Percentiles rank a stretch among this genome's conserved stretches.
Conservation (phyloP, 164 flowering plant genomes). For the Nymphaea thermarum region DNA sequence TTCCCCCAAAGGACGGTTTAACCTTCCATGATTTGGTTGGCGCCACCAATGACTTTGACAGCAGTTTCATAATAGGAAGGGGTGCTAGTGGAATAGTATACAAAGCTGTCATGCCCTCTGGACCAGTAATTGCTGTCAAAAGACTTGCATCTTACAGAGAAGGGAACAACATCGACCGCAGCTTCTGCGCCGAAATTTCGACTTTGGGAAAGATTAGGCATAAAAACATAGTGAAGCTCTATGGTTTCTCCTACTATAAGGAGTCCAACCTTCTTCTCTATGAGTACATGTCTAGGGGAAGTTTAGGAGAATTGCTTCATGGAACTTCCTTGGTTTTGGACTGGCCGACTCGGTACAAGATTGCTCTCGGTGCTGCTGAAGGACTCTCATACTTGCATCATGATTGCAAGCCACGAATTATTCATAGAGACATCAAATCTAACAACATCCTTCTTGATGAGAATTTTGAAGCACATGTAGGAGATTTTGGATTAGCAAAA, state of each 20-base stretch:
- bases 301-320: constrained; percentile 85
- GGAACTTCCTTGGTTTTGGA: constrained; percentile 43
- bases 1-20: constrained; percentile 78
- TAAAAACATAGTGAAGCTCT: constrained; percentile 84
- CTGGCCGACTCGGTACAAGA: constrained; percentile 65
- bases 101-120: constrained; percentile 65
- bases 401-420: constrained; percentile 85
- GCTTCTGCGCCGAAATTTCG: constrained; percentile 77
- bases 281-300: constrained; percentile 81
- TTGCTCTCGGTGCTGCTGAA: constrained; percentile 92
- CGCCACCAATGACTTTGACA: constrained; percentile 70
- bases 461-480: constrained; percentile 92
- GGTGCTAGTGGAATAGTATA: constrained; percentile 98
- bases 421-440: constrained; percentile 97
- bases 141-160: constrained; percentile 73
- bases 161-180: constrained; percentile 65
- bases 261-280: constrained; percentile 86
- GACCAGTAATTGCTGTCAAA: constrained; percentile 67
- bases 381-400: constrained; percentile 93
- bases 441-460: constrained; percentile 79
- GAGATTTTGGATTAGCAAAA: constrained; percentile 96
- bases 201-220: constrained; percentile 91
- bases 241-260: constrained; percentile 73
- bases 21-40: constrained; percentile 77
- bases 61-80: constrained; percentile 60